A percentile compares a stretch with the other conserved stretches of the same genome.
Evolutionary conservation across 2,329 filamentous ascomycete genomes (phyloP).

Genomic region (Aspergillus ruber): DNA sequence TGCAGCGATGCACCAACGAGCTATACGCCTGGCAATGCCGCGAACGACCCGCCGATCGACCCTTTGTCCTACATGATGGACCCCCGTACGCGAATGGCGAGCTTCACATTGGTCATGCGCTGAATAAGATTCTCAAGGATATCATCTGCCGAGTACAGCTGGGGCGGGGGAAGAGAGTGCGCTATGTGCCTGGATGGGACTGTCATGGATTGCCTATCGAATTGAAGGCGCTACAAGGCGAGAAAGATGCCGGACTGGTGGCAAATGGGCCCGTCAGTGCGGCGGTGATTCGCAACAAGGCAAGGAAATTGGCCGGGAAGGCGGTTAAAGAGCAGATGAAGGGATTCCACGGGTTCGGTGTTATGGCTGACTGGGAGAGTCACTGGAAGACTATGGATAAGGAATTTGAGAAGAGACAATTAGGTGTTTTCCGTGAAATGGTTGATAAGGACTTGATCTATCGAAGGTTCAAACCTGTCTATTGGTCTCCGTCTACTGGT

Average conservation of each 20-base stretch:
- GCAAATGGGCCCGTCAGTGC: conserved; percentile 27
- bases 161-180: conserved; percentile 66
- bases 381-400: conserved; percentile 60
- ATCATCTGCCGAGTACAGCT: conserved; percentile 79
- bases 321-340: conserved; percentile 55
- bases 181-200: conserved; percentile 92
- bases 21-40: conserved; percentile 80
- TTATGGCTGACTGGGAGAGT: conserved; percentile 60
- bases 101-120: conserved; percentile 84
- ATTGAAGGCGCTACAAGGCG: conserved; percentile 76
- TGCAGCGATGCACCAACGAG: conserved; percentile 74
- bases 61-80: conserved; percentile 86
- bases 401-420: conserved; percentile 54
- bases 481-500: conserved; percentile 60
- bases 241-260: conserved; percentile 29
- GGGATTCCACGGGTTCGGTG: conserved; percentile 53
- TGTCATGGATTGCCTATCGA: conserved; percentile 97
- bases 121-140: conserved; percentile 97
- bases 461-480: conserved; percentile 57
- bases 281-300: conserved; percentile 48
- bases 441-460: conserved; percentile 57
- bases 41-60: conserved; percentile 46
- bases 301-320: conserved; percentile 48
- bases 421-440: conserved; percentile 56
- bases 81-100: conserved; percentile 93